These are phyloP conservation scores for Neurospora sp. DNA, from an alignment of 495 filamentous ascomycete species.

Conservation along the genomic window DNA sequence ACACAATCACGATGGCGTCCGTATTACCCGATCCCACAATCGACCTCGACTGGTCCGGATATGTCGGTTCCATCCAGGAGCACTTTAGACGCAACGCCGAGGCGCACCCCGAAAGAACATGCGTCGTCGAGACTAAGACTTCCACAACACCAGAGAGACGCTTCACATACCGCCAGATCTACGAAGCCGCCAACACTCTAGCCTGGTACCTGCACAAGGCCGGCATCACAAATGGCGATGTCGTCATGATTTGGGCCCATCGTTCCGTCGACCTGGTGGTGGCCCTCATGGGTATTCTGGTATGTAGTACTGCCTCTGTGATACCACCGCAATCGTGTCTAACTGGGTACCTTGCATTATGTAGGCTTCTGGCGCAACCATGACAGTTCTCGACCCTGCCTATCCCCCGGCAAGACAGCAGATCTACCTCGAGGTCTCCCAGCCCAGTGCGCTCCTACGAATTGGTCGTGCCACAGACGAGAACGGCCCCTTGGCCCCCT, in stretches of 20 bases:
- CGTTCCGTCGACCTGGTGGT: conserved; percentile 66
- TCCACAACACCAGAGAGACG: conserved; percentile 45
- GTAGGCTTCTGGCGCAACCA: conserved; percentile 55
- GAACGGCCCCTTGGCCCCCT: conserved; percentile 55
- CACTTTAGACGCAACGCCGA: conserved; percentile 49
- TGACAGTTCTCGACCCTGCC: conserved; percentile 75
- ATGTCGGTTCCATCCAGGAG: conserved; percentile 45
- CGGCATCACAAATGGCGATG: conserved; percentile 71
- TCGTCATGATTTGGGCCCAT: conserved; percentile 89
- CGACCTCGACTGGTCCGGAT: conserved; percentile 76
- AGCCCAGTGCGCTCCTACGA: conserved; percentile 66
- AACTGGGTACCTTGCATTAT: background rate
- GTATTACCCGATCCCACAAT: conserved; percentile 61
- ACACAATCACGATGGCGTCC: background rate
- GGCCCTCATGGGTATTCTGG: conserved; percentile 50
- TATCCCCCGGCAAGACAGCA: conserved; percentile 85
- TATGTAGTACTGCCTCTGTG: conserved; percentile 5
- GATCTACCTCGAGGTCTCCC: conserved; percentile 83
- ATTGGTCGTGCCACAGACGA: conserved; percentile 74
- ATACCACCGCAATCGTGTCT: background rate
- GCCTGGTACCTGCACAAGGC: conserved; percentile 65
- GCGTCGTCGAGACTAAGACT: conserved; percentile 74
- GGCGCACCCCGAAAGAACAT: conserved; percentile 64
- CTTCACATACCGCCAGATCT: conserved; percentile 85
- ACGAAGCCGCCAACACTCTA: conserved; percentile 72